Percentiles rank a stretch among this genome's conserved stretches.
Conservation (phyloP, 805 yeast species). For the Candida anglica region DNA sequence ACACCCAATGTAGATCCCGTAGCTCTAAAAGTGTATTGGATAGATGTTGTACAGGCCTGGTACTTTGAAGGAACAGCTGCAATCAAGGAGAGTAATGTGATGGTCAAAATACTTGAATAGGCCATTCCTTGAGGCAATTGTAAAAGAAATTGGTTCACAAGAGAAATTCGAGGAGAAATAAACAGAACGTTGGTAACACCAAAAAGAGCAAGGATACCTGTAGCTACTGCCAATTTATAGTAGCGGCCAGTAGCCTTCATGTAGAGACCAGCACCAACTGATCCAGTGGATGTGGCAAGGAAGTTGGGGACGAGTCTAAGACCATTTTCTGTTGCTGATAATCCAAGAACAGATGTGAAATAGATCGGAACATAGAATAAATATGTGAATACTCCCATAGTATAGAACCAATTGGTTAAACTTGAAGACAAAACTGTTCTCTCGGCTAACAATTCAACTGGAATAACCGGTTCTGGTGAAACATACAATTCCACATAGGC, state of each 20-base stretch:
- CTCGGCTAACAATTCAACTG: constrained; percentile 52
- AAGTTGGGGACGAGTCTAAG: constrained; percentile 61
- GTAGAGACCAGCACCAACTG: constrained; percentile 61
- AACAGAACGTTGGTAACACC: constrained; percentile 41
- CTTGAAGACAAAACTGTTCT: constrained; percentile 64
- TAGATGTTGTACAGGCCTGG: constrained; percentile 86
- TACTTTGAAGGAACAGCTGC: constrained; percentile 64
- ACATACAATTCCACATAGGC: constrained; percentile 46
- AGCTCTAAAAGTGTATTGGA: constrained; percentile 83
- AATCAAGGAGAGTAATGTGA: constrained; percentile 69
- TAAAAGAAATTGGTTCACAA: constrained; percentile 19
- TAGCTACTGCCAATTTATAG: constrained; percentile 39
- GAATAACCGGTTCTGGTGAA: constrained; percentile 65
- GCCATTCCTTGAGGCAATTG: constrained; percentile 59
- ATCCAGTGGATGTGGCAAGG: constrained; percentile 63
- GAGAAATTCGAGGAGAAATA: constrained; percentile 15
- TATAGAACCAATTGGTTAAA: constrained; percentile 63
- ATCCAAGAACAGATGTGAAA: constrained; percentile 49
- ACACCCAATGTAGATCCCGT: constrained; percentile 87
- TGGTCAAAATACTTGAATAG: constrained; percentile 63
- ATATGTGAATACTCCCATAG: constrained; percentile 63
- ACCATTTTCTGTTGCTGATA: constrained; percentile 56
- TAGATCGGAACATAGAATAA: constrained; percentile 71
- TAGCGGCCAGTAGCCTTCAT: constrained; percentile 70
- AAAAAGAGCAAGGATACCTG: constrained; percentile 39